Base-by-base conservation (phyloP, 768 basidiomycete species). In the Gloeostereum incarnatum region DNA sequence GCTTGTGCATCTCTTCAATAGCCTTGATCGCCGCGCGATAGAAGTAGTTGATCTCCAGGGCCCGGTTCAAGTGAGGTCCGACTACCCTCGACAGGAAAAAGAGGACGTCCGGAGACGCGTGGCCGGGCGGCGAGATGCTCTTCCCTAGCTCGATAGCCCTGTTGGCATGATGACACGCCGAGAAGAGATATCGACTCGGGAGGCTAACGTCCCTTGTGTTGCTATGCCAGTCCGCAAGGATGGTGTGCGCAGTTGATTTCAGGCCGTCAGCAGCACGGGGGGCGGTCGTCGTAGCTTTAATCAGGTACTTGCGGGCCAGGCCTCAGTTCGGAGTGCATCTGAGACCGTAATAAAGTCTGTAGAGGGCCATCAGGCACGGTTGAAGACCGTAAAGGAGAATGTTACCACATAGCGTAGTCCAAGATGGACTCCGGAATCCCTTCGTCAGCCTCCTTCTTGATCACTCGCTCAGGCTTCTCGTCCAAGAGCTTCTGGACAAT, bases 21-120 rank as follows among this genome's bases (percentile, higher is more conserved):
- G 52, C 57, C 6, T 44, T 27, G 42, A 50, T 44, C 5, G 52
- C 47, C 6, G 43, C 42, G 35, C 50, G 46, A 36, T 47, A 57
- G 31, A 49, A 51, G 4, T 42, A 21, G 23, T 37, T 30, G 2
- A 55, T 29, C 25, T 54, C 46, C 8, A 42, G 35, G 0, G 26
- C 38, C 2, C 40, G 26, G 1, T 49, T 8, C 0, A 47, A 36
- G 9, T 43, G 33, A 3, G 41, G 41, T 33, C 50, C 37, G 17
- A 60, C 42, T 4, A 40, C 27, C 7, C 31, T 36, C 16, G 26
- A 23, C 16, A 47, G 49, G 33, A 57, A 57, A 27, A 20, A 46
- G 10, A 58, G 42, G 3, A 56, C 49, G 1, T 40, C 42, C 2
- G 49, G 48, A 30, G 39, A 47, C 29, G 37, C 36, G 6, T 36